A percentile compares a stretch with the other conserved stretches of the same genome.
phyloP scores from a whole-genome alignment of 805 yeast species.

The Schizosaccharomyces lindneri region DNA sequence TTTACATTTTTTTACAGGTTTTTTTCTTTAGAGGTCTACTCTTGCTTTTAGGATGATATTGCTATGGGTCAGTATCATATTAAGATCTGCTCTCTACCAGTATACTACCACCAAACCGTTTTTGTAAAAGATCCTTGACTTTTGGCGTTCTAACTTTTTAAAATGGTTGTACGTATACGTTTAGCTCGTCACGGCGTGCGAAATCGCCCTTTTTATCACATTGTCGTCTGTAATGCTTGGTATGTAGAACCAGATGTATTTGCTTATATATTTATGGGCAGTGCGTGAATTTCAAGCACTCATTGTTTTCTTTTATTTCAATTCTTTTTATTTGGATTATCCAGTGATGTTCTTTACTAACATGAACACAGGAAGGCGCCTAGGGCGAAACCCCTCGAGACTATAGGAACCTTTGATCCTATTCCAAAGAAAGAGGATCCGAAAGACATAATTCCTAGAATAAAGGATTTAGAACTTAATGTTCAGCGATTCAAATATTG shows the following conservation, averaged over 20 bases:
- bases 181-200: conserved; percentile 81
- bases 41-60: no score
- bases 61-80: no score
- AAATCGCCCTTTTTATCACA: conserved; percentile 70
- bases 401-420: conserved; percentile 81
- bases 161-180: conserved; percentile 42
- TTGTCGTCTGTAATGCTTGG: conserved; percentile 55
- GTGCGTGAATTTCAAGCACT: background rate
- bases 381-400: conserved; percentile 50
- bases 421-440: conserved; percentile 36
- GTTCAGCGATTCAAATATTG: conserved; percentile 80
- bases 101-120: no score
- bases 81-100: no score
- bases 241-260: conserved; percentile 7
- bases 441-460: conserved; percentile 23
- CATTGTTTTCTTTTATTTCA: background rate
- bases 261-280: background rate
- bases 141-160: background rate
- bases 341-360: background rate
- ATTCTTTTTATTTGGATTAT: background rate
- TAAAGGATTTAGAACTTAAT: conserved; percentile 62
- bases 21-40: no score
- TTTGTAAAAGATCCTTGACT: no score
- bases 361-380: background rate
- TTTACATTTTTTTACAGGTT: no score